phyloP scores from a whole-genome alignment of 225 moss, liverwort and hornwort species.

The Sphagnum contortum region DNA sequence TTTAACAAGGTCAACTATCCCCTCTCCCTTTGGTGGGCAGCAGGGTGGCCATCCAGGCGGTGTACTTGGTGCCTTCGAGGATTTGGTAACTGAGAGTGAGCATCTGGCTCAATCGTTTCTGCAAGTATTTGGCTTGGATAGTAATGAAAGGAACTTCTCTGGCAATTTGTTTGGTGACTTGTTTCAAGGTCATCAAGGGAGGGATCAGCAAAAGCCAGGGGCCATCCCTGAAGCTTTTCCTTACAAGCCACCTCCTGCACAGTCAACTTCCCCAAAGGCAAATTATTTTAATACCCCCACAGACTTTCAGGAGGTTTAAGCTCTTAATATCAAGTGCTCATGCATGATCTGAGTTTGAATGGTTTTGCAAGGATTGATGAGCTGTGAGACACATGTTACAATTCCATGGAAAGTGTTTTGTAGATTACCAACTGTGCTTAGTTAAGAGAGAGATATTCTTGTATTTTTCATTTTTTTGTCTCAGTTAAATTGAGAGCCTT shows the following conservation, averaged over 20 bases:
- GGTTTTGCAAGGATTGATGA: no score
- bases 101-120: slow-evolving; percentile 51
- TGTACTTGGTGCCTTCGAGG: slow-evolving; percentile 44
- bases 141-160: slow-evolving; percentile 27
- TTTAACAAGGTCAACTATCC: slow-evolving; percentile 11
- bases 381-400: no score
- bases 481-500: no score
- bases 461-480: no score
- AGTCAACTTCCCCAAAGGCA: slow-evolving; percentile 22
- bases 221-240: not conserved
- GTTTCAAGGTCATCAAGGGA: slow-evolving; percentile 41
- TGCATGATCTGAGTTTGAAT: no score
- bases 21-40: slow-evolving; percentile 20
- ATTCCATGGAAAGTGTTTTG: no score
- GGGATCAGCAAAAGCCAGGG: slow-evolving; percentile 10
- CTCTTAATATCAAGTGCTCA: not conserved
- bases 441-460: no score
- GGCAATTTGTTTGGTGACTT: slow-evolving; percentile 42
- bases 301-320: slow-evolving; percentile 46
- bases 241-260: slow-evolving; percentile 12
- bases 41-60: slow-evolving; percentile 24
- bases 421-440: no score
- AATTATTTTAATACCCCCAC: slow-evolving; percentile 20
- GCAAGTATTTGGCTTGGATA: slow-evolving; percentile 45
- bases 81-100: slow-evolving; percentile 45